Conservation (phyloP, 1,139 yeast genomes). For the Protomyces macrosporus region DNA sequence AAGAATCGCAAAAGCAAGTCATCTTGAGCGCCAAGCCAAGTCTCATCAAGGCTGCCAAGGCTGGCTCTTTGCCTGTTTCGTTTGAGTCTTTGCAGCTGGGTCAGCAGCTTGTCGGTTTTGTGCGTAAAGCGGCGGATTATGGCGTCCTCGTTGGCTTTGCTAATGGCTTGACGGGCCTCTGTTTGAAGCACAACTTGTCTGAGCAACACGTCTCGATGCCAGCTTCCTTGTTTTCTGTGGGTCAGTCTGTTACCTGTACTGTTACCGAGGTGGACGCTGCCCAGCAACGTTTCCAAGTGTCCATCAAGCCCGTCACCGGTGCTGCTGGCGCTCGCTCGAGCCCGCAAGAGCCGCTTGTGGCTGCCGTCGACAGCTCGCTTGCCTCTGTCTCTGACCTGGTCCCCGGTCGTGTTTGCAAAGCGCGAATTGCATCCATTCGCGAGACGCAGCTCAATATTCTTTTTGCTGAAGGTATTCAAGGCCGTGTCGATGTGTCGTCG, state of each 20-base stretch:
- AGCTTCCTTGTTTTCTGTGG: constrained; percentile 50
- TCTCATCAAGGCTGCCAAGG: constrained; percentile 59
- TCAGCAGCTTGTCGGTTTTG: constrained; percentile 58
- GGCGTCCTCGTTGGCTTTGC: constrained; percentile 85
- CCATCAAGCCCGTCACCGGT: constrained; percentile 48
- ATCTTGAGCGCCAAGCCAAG: constrained; percentile 62
- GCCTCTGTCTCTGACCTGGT: constrained; percentile 49
- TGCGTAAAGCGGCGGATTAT: constrained; percentile 63
- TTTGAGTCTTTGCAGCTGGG: constrained; percentile 58
- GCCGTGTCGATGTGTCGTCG: constrained; percentile 73
- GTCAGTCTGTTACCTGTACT: constrained; percentile 39
- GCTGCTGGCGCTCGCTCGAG: constrained; percentile 48
- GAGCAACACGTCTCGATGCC: constrained; percentile 55
- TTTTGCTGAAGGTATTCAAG: constrained; percentile 73
- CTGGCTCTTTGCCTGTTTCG: constrained; percentile 50
- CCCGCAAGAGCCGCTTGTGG: constrained; percentile 36
- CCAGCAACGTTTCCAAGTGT: constrained; percentile 31
- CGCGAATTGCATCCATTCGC: constrained; percentile 57
- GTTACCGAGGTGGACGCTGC: constrained; percentile 25
- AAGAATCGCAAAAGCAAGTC: constrained; percentile 54
- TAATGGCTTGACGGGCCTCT: constrained; percentile 74
- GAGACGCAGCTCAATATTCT: constrained; percentile 70
- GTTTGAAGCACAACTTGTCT: constrained; percentile 53
- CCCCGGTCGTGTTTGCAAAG: constrained; percentile 60
- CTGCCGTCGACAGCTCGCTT: constrained; percentile 58